These are phyloP conservation scores for Oryza nivara DNA, from an alignment of 176 grass and related monocot genomes.

Conservation along the genomic window DNA sequence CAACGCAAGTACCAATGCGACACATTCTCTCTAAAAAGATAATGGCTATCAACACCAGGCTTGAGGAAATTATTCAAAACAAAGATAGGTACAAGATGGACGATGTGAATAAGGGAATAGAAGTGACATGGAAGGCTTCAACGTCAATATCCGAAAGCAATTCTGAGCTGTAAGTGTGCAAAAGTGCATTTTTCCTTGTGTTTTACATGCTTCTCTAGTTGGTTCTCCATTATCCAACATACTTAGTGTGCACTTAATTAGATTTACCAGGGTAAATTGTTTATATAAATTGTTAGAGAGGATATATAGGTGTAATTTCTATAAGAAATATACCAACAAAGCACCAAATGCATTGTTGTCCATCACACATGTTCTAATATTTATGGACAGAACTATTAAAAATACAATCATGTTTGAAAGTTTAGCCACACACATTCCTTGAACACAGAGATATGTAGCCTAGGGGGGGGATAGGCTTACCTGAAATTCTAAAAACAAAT, in stretches of 20 bases:
- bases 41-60: not conserved
- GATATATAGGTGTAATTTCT: too few species aligned
- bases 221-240: not conserved
- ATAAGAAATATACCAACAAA: too few species aligned
- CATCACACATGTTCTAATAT: too few species aligned
- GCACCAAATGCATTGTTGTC: too few species aligned
- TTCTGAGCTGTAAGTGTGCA: not conserved
- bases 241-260: not conserved
- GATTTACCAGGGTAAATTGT: not conserved
- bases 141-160: not conserved
- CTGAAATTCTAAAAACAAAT: too few species aligned
- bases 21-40: not conserved
- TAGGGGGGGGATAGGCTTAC: too few species aligned
- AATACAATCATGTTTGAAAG: too few species aligned
- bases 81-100: constrained; percentile 6
- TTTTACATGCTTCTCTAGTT: too few species aligned
- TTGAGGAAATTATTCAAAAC: constrained; percentile 19
- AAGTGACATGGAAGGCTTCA: not conserved
- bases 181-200: not conserved
- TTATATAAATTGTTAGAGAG: too few species aligned
- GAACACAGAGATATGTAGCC: too few species aligned
- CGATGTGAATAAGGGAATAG: not conserved
- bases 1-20: not conserved
- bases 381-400: too few species aligned
- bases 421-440: too few species aligned